phyloP scores from a whole-genome alignment of 2,329 filamentous ascomycete genomes.

The Byssochlamys sp. region DNA sequence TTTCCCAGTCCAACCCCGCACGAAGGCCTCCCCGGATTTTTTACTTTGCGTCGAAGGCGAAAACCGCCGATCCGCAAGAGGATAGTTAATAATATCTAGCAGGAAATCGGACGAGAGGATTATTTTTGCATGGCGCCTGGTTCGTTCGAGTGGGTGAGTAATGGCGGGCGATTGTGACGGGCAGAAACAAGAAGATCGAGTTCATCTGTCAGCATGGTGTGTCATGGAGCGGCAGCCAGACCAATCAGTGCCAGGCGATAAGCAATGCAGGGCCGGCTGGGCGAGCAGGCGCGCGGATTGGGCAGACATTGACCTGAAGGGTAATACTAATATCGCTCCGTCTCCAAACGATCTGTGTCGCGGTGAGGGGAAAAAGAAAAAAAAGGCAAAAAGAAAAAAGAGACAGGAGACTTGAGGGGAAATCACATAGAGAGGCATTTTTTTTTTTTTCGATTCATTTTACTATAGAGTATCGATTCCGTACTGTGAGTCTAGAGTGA shows the following conservation, averaged over 20 bases:
- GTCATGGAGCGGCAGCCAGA: conserved; percentile 14
- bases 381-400: neutral
- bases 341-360: neutral
- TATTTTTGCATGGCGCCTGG: neutral
- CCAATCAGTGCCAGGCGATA: conserved; percentile 1
- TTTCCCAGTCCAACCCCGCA: neutral
- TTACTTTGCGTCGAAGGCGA: neutral
- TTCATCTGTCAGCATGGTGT: conserved; percentile 23
- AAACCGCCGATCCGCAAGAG: neutral
- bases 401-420: no score
- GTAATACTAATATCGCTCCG: no score
- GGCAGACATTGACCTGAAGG: neutral
- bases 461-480: no score
- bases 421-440: neutral
- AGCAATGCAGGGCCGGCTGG: neutral
- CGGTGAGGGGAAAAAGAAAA: neutral
- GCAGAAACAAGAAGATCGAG: conserved; percentile 1
- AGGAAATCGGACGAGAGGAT: neutral
- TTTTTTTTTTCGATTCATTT: neutral
- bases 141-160: neutral
- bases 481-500: no score
- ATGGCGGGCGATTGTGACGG: neutral
- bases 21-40: neutral
- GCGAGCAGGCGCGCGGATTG: neutral
- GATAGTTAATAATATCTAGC: neutral